Base-by-base conservation (phyloP, 2,329 filamentous ascomycete genomes). In the Cercospora zeina region DNA sequence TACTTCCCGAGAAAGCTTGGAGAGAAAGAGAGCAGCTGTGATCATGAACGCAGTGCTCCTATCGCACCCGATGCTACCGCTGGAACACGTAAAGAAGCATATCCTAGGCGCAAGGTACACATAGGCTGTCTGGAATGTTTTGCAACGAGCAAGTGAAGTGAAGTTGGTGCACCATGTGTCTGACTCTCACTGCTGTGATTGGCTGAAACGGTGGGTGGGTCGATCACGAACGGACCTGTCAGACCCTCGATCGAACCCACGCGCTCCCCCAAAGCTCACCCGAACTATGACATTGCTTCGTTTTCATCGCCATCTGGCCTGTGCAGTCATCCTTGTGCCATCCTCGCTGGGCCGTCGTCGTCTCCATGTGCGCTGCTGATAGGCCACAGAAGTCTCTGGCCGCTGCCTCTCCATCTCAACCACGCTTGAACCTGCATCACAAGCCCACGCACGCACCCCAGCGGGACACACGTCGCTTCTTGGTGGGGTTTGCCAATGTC, bases 291-390 rank as follows among this genome's bases (percentile, higher is more conserved):
- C 61, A 51, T 51, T 63, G 61, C n/a, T 45, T 21, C 30, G 34
- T 39, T 33, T 59, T 30, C 51, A 51, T 59, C 54, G 55, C 54
- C 55, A 62, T 62, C 39, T 62, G 54, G 49, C 55, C 55, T 56
- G 30, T 47, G 34, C 34, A 19, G 56, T 14, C 42, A 27, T 47
- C 33, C 45, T 50, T 37, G 42, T n/a, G 58, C 55, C 39, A 62
- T 31, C 56, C 13, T 50, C 36, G 31, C 61, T 51, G 39, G 51
- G 56, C 57, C 39, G 55, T 54, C 37, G 58, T 54, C 49, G 51
- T 47, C 57, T 56, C 42, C 62, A 63, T 63, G 62, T 63, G 62
- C 54, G 19, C 27, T 57, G 24, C 53, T 63, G 62, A 63, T 60
- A 63, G 62, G 62, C 62, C 53, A 50, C 58, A 58, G 62, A 60